A percentile compares a stretch with the other conserved stretches of the same genome.
Evolutionary conservation across 2,329 filamentous ascomycete species (phyloP).

Genomic region (Aureobasidium leucospermi): DNA sequence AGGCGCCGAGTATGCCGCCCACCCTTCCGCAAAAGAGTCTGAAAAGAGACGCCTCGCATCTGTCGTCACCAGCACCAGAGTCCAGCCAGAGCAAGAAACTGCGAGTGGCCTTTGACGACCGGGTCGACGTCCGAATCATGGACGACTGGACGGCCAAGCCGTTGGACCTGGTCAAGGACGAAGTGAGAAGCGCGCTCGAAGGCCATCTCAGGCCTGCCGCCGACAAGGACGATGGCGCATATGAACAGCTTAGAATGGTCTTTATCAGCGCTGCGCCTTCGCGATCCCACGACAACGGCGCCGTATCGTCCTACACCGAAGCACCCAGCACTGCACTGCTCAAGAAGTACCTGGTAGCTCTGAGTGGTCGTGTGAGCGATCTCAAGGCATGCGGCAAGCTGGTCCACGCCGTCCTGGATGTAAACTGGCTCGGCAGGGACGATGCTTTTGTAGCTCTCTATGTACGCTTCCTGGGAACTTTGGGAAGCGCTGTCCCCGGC

Average conservation of each 20-base stretch:
- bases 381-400: slow-evolving; percentile 51
- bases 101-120: slow-evolving; percentile 42
- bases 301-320: slow-evolving; percentile 24
- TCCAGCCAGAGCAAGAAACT: slow-evolving; percentile 35
- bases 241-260: slow-evolving; percentile 49
- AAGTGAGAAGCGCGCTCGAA: slow-evolving; percentile 48
- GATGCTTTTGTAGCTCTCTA: slow-evolving; percentile 52
- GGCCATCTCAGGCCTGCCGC: slow-evolving; percentile 30
- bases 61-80: slow-evolving; percentile 28
- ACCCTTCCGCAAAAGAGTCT: slow-evolving; percentile 26
- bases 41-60: slow-evolving; percentile 30
- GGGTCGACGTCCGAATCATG: slow-evolving; percentile 39
- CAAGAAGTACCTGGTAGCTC: slow-evolving; percentile 52
- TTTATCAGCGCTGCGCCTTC: slow-evolving; percentile 43
- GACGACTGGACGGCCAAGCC: slow-evolving; percentile 46
- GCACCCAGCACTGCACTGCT: slow-evolving; percentile 46
- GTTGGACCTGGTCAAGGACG: slow-evolving; percentile 51
- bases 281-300: slow-evolving; percentile 17
- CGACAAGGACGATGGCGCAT: slow-evolving; percentile 47
- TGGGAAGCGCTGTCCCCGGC: slow-evolving; percentile 75
- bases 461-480: slow-evolving; percentile 49
- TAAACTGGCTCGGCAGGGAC: slow-evolving; percentile 56
- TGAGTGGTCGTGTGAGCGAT: slow-evolving; percentile 48
- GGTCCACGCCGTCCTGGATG: slow-evolving; percentile 50
- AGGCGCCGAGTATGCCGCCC: slow-evolving; percentile 25